Conservation (phyloP, 2,329 filamentous ascomycete genomes). For the Lithohypha guttulata region DNA sequence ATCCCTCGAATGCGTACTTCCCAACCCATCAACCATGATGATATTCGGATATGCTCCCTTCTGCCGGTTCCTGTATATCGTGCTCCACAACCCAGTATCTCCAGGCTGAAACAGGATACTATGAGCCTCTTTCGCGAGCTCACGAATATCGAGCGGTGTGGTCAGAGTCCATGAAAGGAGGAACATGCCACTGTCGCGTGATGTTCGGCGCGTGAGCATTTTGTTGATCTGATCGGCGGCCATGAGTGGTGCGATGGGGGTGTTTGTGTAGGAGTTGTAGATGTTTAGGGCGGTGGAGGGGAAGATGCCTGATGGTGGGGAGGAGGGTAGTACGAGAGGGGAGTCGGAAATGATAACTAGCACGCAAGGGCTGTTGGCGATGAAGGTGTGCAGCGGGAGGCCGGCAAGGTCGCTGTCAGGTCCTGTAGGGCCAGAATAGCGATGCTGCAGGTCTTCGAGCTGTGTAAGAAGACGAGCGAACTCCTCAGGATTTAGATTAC, state of each 20-base stretch:
- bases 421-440: slow-evolving; percentile 24
- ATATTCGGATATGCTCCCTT: slow-evolving; percentile 11
- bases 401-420: slow-evolving; percentile 25
- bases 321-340: slow-evolving; percentile 12
- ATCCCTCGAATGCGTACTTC: not conserved
- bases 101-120: slow-evolving; percentile 1
- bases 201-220: slow-evolving; percentile 15
- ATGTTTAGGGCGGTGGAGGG: slow-evolving; percentile 26
- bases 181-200: slow-evolving; percentile 12
- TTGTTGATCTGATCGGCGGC: slow-evolving; percentile 29
- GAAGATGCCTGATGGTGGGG: slow-evolving; percentile 29
- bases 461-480: slow-evolving; percentile 33
- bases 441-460: slow-evolving; percentile 33
- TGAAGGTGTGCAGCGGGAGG: slow-evolving; percentile 28
- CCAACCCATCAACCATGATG: slow-evolving; percentile 7
- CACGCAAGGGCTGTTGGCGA: slow-evolving; percentile 26
- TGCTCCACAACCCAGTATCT: slow-evolving; percentile 9
- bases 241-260: slow-evolving; percentile 26
- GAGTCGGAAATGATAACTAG: slow-evolving; percentile 29
- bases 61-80: slow-evolving; percentile 10
- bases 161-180: slow-evolving; percentile 17
- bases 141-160: slow-evolving; percentile 5
- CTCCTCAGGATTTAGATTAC: slow-evolving; percentile 29
- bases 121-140: not conserved
- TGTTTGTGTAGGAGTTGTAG: slow-evolving; percentile 26